phyloP scores from a whole-genome alignment of 805 yeast genomes.

The Zygotorulaspora chibaensis region DNA sequence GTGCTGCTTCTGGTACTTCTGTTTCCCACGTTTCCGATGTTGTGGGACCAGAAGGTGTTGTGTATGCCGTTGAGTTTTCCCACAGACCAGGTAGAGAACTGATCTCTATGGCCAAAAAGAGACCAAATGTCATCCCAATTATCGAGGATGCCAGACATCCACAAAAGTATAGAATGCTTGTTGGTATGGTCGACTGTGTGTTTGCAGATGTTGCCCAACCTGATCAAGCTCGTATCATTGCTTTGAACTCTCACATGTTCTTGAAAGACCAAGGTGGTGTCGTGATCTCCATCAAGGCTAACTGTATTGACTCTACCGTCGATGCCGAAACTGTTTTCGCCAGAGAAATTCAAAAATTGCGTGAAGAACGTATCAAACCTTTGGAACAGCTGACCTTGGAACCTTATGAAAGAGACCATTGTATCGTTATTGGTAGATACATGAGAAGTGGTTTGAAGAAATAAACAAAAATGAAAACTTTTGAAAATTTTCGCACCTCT shows the following conservation, averaged over 20 bases:
- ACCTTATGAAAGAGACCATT: slow-evolving; percentile 99
- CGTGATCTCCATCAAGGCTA: slow-evolving; percentile 97
- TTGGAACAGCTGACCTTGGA: slow-evolving; percentile 97
- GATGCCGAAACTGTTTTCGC: slow-evolving; percentile 99
- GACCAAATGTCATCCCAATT: slow-evolving; percentile 98
- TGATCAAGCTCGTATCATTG: slow-evolving; percentile 99
- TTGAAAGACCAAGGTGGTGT: slow-evolving; percentile 98
- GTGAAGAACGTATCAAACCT: slow-evolving; percentile 98
- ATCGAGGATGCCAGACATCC: slow-evolving; percentile 99
- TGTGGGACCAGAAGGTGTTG: slow-evolving; percentile 98
- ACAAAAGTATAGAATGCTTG: slow-evolving; percentile 97
- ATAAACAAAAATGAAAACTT: slow-evolving; percentile 16
- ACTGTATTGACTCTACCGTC: slow-evolving; percentile 99
- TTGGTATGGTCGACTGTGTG: slow-evolving; percentile 98
- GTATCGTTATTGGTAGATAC: slow-evolving; percentile 97
- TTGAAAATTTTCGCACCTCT: slow-evolving; percentile 7
- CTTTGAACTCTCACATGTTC: slow-evolving; percentile 96
- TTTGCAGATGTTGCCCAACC: slow-evolving; percentile 99
- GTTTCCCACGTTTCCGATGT: slow-evolving; percentile 97
- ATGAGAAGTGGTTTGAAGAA: slow-evolving; percentile 71
- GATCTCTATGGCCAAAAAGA: slow-evolving; percentile 99
- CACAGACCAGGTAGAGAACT: slow-evolving; percentile 99
- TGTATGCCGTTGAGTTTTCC: slow-evolving; percentile 98
- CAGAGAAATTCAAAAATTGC: slow-evolving; percentile 96
- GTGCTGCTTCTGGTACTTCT: slow-evolving; percentile 99